These are phyloP conservation scores for Xerocomellus chrysenteron DNA, from an alignment of 768 basidiomycete species.

Conservation along the genomic window DNA sequence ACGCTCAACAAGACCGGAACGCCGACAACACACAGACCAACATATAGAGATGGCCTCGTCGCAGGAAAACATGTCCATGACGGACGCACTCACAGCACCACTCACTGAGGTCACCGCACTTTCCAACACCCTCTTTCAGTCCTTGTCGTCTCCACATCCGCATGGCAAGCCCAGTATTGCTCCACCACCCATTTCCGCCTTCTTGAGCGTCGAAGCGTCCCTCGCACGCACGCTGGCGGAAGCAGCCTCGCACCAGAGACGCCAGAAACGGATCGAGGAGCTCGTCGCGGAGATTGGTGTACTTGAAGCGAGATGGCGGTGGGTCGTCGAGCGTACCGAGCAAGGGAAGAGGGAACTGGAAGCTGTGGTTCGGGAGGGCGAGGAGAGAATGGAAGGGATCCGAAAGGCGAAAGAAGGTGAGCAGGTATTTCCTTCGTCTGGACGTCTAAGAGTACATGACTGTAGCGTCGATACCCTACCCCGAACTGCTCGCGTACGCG, in stretches of 20 bases:
- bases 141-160: conserved; percentile 62
- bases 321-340: conserved; percentile 64
- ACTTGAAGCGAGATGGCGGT: conserved; percentile 66
- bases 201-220: conserved; percentile 60
- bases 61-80: conserved; percentile 42
- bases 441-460: background rate
- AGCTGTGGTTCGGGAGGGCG: conserved; percentile 70
- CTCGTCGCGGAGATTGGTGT: conserved; percentile 69
- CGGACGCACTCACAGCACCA: conserved; percentile 58
- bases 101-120: conserved; percentile 61
- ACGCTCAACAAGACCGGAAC: no score
- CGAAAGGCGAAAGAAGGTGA: conserved; percentile 70
- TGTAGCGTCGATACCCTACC: conserved; percentile 76
- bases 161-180: conserved; percentile 23
- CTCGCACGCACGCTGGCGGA: conserved; percentile 66
- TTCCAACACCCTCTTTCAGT: conserved; percentile 67
- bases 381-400: conserved; percentile 66
- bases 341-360: conserved; percentile 69
- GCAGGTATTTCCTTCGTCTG: conserved; percentile 11
- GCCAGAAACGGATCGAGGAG: conserved; percentile 70
- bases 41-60: conserved; percentile 4
- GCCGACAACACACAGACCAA: no score
- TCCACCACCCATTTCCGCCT: conserved; percentile 53
- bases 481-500: conserved; percentile 80
- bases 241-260: conserved; percentile 70